These are phyloP conservation scores for Mortierella sp. DNA, from an alignment of 371 early-diverging fungal species.

Conservation along the genomic window DNA sequence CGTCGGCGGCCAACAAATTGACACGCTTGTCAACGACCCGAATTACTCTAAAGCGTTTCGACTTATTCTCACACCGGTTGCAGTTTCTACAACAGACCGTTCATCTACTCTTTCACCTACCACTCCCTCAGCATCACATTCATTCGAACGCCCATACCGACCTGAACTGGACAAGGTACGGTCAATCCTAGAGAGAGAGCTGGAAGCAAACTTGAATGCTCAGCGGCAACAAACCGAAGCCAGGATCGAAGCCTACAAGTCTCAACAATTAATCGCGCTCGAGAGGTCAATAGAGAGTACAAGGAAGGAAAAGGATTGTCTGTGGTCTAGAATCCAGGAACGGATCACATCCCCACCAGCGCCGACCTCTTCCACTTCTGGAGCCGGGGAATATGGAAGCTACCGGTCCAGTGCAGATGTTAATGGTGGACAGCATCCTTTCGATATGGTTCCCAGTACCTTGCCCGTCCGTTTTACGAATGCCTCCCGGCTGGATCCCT, in stretches of 20 bases:
- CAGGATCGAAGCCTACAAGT: slow-evolving; percentile 47
- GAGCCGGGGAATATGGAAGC: slow-evolving; percentile 10
- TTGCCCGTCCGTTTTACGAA: slow-evolving; percentile 41
- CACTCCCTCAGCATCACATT: not conserved
- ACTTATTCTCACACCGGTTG: slow-evolving; percentile 19
- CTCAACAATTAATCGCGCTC: slow-evolving; percentile 39
- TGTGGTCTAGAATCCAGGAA: slow-evolving; percentile 39
- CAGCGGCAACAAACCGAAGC: slow-evolving; percentile 42
- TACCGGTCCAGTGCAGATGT: not conserved
- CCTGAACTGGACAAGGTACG: slow-evolving; percentile 40
- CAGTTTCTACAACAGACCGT: not conserved
- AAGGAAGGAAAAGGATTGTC: slow-evolving; percentile 38
- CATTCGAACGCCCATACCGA: slow-evolving; percentile 13
- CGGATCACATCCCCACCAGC: slow-evolving; percentile 24
- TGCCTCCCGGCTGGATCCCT: slow-evolving; percentile 26
- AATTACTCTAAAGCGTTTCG: slow-evolving; percentile 35
- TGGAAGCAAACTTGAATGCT: slow-evolving; percentile 34
- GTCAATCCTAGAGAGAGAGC: slow-evolving; percentile 34
- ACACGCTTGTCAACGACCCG: slow-evolving; percentile 12
- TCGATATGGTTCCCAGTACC: slow-evolving; percentile 35
- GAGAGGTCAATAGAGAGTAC: slow-evolving; percentile 31
- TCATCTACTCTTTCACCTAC: slow-evolving; percentile 1
- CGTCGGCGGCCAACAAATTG: slow-evolving; percentile 20
- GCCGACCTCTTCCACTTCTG: not conserved
- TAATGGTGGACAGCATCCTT: slow-evolving; percentile 24